phyloP scores from a whole-genome alignment of 345 rosid species.

The Passiflora organensis region DNA sequence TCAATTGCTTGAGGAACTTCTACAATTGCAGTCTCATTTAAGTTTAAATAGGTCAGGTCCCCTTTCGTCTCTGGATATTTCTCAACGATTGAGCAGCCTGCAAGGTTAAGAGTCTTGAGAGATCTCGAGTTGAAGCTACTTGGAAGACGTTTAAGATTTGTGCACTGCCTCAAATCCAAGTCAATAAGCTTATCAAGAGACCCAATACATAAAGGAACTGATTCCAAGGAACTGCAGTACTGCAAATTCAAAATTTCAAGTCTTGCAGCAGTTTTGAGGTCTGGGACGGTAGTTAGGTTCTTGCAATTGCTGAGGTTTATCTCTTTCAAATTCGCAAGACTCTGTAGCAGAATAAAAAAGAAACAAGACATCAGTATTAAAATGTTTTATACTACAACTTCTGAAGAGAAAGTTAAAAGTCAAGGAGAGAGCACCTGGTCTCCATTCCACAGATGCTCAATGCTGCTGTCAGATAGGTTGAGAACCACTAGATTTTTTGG shows the following conservation, averaged over 20 bases:
- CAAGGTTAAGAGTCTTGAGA: no score
- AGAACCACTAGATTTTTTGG: no score
- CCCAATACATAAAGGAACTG: neutral
- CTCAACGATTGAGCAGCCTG: constrained; percentile 8
- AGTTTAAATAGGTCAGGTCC: constrained; percentile 3
- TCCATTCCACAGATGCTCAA: constrained; percentile 9
- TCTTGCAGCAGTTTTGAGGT: neutral
- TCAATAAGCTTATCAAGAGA: neutral
- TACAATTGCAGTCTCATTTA: no score
- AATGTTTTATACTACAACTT: no score
- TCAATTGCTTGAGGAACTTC: no score
- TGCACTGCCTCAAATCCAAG: neutral
- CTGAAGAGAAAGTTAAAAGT: neutral
- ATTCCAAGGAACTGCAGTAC: neutral
- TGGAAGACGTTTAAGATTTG: neutral
- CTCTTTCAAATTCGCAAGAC: no score
- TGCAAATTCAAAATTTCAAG: constrained; percentile 2
- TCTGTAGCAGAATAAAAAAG: no score
- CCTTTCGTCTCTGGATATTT: neutral
- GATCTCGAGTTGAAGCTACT: no score
- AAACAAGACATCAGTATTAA: no score
- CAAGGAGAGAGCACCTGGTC: constrained; percentile 7
- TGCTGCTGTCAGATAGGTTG: no score
- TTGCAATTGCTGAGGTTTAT: no score
- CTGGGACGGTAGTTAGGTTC: no score